Percentiles rank a stretch among this genome's conserved stretches.
Evolutionary conservation across 176 grass and related monocot genomes (phyloP).

Genomic region (Poa annua): DNA sequence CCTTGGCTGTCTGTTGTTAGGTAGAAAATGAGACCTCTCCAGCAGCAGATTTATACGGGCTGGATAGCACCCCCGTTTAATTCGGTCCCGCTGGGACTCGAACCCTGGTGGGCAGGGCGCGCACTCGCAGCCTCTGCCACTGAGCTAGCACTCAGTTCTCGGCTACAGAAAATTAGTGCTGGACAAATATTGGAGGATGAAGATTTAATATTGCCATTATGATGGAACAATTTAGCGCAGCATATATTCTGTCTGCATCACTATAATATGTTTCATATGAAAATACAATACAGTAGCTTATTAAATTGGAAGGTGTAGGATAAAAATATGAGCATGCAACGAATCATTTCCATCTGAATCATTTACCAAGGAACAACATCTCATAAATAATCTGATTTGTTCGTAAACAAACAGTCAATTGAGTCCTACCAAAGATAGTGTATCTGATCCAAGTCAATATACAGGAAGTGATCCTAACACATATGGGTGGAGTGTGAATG

Average conservation of each 20-base stretch:
- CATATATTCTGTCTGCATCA: not conserved
- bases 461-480: not conserved
- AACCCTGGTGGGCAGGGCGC: no score
- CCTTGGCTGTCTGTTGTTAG: no score
- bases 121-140: no score
- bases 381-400: not conserved
- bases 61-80: no score
- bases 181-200: not conserved
- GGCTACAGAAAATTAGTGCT: not conserved
- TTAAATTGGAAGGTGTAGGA: not conserved
- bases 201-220: not conserved
- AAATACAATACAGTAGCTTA: not conserved
- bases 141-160: no score
- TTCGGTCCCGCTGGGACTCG: no score
- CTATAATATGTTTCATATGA: not conserved
- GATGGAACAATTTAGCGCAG: not conserved
- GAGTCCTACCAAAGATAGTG: not conserved
- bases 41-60: no score
- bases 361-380: not conserved
- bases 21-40: no score
- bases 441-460: slow-evolving; percentile 5
- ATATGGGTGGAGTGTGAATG: no score
- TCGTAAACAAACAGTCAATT: not conserved
- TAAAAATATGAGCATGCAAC: slow-evolving; percentile 1
- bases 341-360: slow-evolving; percentile 3